Evolutionary conservation across 192 early-diverging fungal species (phyloP).

Genomic region (Physocladia obscura): DNA sequence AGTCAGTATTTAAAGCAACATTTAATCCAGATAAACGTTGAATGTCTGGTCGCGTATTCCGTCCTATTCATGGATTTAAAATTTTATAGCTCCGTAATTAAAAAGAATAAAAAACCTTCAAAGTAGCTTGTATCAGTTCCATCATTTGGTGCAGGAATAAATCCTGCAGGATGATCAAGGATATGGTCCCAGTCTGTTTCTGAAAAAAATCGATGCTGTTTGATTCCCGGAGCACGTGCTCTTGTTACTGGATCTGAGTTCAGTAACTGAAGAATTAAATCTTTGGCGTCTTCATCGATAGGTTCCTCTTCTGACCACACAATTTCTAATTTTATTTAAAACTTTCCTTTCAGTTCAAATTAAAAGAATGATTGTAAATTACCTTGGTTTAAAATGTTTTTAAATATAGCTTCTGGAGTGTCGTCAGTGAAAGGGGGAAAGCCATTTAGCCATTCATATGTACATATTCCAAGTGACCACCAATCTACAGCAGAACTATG

Average conservation of each 20-base stretch:
- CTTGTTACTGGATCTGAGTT: slow-evolving; percentile 71
- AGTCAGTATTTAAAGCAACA: slow-evolving; percentile 31
- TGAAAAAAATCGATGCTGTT: slow-evolving; percentile 70
- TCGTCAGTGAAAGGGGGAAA: slow-evolving; percentile 91
- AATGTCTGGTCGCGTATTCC: slow-evolving; percentile 78
- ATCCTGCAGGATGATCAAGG: slow-evolving; percentile 75
- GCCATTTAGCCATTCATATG: slow-evolving; percentile 87
- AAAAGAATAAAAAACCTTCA: slow-evolving; percentile 54
- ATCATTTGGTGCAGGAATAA: slow-evolving; percentile 79
- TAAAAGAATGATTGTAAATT: not conserved
- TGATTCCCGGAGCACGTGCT: slow-evolving; percentile 64
- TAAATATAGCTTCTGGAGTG: slow-evolving; percentile 79
- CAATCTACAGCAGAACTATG: slow-evolving; percentile 88
- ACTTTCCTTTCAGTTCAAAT: no score
- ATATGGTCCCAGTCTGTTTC: slow-evolving; percentile 78
- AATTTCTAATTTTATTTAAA: no score
- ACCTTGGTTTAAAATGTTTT: slow-evolving; percentile 78
- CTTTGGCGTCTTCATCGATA: slow-evolving; percentile 63
- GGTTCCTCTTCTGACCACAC: slow-evolving; percentile 61
- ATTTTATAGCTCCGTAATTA: not conserved
- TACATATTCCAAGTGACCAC: slow-evolving; percentile 91
- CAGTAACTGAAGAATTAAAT: slow-evolving; percentile 74
- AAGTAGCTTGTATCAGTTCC: slow-evolving; percentile 91
- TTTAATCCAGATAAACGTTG: slow-evolving; percentile 69
- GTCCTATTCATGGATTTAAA: slow-evolving; percentile 36